Conservation (phyloP, 140 eudicot species). For the Bidens hawaiensis region DNA sequence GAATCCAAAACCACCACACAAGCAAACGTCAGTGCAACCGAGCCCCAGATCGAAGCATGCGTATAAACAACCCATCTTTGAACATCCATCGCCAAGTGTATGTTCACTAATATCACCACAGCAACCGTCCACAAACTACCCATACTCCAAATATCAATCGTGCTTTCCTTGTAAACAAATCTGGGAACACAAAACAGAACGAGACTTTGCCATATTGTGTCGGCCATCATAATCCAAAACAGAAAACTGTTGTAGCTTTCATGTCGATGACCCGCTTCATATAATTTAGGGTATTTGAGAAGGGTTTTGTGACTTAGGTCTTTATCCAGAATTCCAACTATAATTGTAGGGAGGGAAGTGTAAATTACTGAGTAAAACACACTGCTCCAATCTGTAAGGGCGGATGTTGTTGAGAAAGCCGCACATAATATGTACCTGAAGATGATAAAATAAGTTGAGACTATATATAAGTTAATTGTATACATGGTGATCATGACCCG, state of each 20-base stretch:
- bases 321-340: conserved; percentile 90
- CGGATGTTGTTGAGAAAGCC: conserved; percentile 78
- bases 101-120: conserved; percentile 75
- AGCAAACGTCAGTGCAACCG: conserved; percentile 62
- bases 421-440: conserved; percentile 81
- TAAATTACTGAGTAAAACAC: conserved; percentile 83
- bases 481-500: too few relatives aligned
- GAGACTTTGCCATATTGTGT: conserved; percentile 95
- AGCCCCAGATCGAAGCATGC: conserved; percentile 87
- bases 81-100: conserved; percentile 89
- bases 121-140: conserved; percentile 98
- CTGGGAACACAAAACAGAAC: conserved; percentile 84
- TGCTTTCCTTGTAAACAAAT: conserved; percentile 53
- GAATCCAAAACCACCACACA: conserved; percentile 87
- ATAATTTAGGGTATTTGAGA: conserved; percentile 70
- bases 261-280: conserved; percentile 76
- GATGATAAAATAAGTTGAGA: background rate
- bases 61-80: conserved; percentile 78
- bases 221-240: conserved; percentile 85
- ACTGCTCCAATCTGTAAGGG: conserved; percentile 94
- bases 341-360: conserved; percentile 86
- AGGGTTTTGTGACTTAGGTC: conserved; percentile 83
- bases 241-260: conserved; percentile 78
- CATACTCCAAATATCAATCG: conserved; percentile 84
- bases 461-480: too few relatives aligned